A percentile compares a stretch with the other conserved stretches of the same genome.
Conservation (phyloP, 2,329 filamentous ascomycete species). For the Penicillium sp. region DNA sequence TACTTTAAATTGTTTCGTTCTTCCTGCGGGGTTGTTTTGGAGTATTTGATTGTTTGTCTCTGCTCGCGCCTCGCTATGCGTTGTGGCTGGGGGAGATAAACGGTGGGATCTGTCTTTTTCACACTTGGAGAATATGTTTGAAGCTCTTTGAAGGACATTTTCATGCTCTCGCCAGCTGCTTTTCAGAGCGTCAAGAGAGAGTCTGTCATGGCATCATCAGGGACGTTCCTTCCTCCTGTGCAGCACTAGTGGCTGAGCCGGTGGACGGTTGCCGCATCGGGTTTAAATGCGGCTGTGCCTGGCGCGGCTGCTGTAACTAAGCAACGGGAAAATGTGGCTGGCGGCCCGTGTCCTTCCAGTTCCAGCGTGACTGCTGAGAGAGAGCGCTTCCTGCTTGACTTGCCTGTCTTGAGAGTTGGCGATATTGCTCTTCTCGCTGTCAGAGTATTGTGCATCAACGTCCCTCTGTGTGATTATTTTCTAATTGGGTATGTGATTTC, state of each 20-base stretch:
- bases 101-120: not conserved
- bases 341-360: slow-evolving; percentile 3
- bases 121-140: not conserved
- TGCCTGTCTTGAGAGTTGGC: too few species aligned
- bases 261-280: not conserved
- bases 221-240: not conserved
- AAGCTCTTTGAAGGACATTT: too few species aligned
- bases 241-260: not conserved
- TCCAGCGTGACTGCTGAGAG: not conserved
- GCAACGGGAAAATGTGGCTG: not conserved
- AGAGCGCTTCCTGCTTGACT: not conserved
- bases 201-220: not conserved
- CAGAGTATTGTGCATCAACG: not conserved
- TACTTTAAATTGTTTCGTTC: not conserved
- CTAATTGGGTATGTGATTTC: not conserved
- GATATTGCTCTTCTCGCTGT: not conserved
- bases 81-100: not conserved
- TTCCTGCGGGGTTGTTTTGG: not conserved
- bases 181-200: not conserved
- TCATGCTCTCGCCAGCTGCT: not conserved
- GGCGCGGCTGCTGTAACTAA: slow-evolving; percentile 3
- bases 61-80: not conserved
- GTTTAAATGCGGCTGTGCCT: not conserved
- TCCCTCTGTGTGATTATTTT: not conserved
- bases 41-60: too few species aligned